Base-by-base conservation (phyloP, 2,329 filamentous ascomycete species). In the Cordyceps fumosorosea region DNA sequence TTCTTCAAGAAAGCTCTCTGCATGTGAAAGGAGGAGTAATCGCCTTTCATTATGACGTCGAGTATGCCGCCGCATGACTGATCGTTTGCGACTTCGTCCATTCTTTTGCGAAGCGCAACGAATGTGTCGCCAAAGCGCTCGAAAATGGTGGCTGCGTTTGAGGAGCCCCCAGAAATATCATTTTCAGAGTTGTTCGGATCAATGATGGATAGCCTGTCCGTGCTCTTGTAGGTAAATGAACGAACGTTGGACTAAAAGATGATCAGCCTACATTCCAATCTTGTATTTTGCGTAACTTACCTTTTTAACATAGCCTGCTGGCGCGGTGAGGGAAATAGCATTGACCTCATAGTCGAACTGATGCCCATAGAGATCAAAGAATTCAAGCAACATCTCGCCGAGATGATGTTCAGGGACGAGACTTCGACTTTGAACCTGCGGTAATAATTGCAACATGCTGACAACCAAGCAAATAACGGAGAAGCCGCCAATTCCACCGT, bases 401-500 rank as follows among this genome's bases (percentile, higher is more conserved):
- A 96, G 82, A 67, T 96, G 87, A 55, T 87, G 81, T 44, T 86
- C 80, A 1, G 83, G 79, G 5, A 81, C 71, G 69, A 89, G 77
- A 63, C 79, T 82, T 29, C 81, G 76, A 64, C 82, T 85, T 67
- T 90, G 85, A 1, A 88, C 79, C 64, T 87, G 82, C 11, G 91
- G 90, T 79, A 92, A 85, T 66, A 90, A 80, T 71, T 96, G 90
- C 53, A 98, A 77, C 74, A 96, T 86, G 78, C 90, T 95, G 63
- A 95, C 90, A 6, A 97, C 90, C 65, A 99, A 81, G 77, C 95
- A 99, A 62, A 93, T 97, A 66, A 96, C 89, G 1, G 92, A 91
- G 72, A 97, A 98, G 3, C 95, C 95, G 60, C 95, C 95, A 58
- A 99, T 86, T 3, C 95, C 95, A 62, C 95, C 95, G 64, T 87